Conservation (phyloP, 2,329 filamentous ascomycete genomes). For the Fusarium sororula region DNA sequence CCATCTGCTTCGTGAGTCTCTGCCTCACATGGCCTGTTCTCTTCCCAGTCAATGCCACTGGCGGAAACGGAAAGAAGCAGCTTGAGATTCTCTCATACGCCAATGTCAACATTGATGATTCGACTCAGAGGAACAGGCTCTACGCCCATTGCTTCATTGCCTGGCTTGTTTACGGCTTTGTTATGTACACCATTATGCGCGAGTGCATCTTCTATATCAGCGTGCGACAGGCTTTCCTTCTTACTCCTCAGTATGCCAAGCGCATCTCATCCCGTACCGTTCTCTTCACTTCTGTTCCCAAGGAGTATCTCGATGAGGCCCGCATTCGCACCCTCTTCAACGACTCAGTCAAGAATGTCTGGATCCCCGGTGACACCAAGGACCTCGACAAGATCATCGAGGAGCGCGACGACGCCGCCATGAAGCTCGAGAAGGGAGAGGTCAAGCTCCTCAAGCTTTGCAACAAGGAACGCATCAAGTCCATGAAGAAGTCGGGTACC, state of each 20-base stretch:
- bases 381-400: constrained; percentile 81
- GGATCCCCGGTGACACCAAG: constrained; percentile 80
- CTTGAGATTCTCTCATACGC: constrained; percentile 60
- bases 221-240: constrained; percentile 90
- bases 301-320: constrained; percentile 76
- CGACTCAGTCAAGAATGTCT: constrained; percentile 80
- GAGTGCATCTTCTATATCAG: constrained; percentile 96
- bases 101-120: constrained; percentile 54
- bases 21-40: constrained; percentile 87
- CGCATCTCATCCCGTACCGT: constrained; percentile 91
- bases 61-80: constrained; percentile 70
- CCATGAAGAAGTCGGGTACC: constrained; percentile 46
- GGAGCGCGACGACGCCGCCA: constrained; percentile 77
- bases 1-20: constrained; percentile 83
- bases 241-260: constrained; percentile 82
- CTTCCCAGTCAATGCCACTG: constrained; percentile 85
- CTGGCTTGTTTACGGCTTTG: constrained; percentile 86
- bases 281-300: constrained; percentile 87
- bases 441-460: constrained; percentile 77
- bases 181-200: constrained; percentile 88
- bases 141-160: constrained; percentile 85
- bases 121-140: constrained; percentile 68
- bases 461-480: constrained; percentile 50
- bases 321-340: constrained; percentile 83
- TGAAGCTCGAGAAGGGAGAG: constrained; percentile 85